These are phyloP conservation scores for Saccharomycopsis selenospora DNA, from an alignment of 805 yeast genomes.

Conservation along the genomic window DNA sequence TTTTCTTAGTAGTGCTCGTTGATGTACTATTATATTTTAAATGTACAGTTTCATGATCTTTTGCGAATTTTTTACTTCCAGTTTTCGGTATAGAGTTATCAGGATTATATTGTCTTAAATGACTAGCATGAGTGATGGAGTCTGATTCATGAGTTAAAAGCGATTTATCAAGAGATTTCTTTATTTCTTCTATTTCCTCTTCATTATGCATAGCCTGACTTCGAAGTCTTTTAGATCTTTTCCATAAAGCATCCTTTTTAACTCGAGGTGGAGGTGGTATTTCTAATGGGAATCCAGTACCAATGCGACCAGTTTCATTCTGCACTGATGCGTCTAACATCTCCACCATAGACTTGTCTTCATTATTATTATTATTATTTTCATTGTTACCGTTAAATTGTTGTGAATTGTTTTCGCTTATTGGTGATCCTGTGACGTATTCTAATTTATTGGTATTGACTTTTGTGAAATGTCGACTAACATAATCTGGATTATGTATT, in stretches of 20 bases:
- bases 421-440: too few species aligned
- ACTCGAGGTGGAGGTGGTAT: conserved; percentile 10
- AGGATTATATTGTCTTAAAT: neutral
- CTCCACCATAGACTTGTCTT: too few species aligned
- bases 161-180: neutral
- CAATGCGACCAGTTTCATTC: neutral
- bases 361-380: too few species aligned
- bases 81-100: neutral
- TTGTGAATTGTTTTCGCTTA: too few species aligned
- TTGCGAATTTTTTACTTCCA: neutral
- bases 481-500: too few species aligned
- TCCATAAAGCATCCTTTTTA: conserved; percentile 10
- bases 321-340: neutral
- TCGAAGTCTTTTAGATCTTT: neutral
- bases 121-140: neutral
- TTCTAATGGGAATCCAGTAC: conserved; percentile 18
- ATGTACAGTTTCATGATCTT: neutral
- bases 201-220: neutral
- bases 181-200: neutral
- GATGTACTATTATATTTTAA: neutral
- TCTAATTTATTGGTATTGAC: too few species aligned
- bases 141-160: neutral
- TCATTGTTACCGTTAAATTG: too few species aligned
- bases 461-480: too few species aligned
- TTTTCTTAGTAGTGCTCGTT: neutral